Base-by-base conservation (phyloP, 2,329 filamentous ascomycete genomes). In the Ceratocystis harringtonii region DNA sequence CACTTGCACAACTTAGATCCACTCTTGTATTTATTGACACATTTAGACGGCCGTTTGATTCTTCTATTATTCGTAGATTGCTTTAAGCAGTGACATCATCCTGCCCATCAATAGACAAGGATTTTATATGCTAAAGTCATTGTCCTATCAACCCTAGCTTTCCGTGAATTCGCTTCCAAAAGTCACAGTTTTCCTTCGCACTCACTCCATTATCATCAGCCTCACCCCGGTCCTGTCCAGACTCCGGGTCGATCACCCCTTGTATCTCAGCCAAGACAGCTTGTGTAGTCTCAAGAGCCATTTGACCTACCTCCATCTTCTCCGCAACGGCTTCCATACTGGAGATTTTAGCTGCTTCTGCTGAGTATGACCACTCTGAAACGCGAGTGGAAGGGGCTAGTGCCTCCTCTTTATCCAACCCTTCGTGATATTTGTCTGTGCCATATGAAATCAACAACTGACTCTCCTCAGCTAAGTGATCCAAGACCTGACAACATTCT, bases 401-500 rank as follows among this genome's bases (percentile, higher is more conserved):
- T n/a, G 57, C 36, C 4, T 74, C 70, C 30, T 71, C 72, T 36
- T 25, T 19, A 28, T 58, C 28, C 17, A n/a, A n/a, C 12, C 22
- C 28, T 36, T 30, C 28, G 17, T 58, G 30, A 25, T 36, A n/a
- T 5, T 72, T 72, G 30, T 78, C 72, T 69, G 77, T 73, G 0
- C 81, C 78, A 68, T 84, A 78, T 7, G 76, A 74, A 1, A 79
- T 79, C 12, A 87, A 76, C 17, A 87, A 74, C 68, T 84, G 82
- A 70, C 84, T 87, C 70, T 86, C 84, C 61, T 86, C 80, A 10
- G 79, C 78, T 2, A 87, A 74, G 66, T 79, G 81, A 61, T 79
- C 77, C 6, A 87, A 74, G 1, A 74, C 71, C 71, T 81, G 78
- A 63, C 75, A 75, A 15, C 77, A 76, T 10, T 83, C 79, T 67